phyloP scores from a whole-genome alignment of 2,329 filamentous ascomycete species.

The Torrubiellomyces zombiae region DNA sequence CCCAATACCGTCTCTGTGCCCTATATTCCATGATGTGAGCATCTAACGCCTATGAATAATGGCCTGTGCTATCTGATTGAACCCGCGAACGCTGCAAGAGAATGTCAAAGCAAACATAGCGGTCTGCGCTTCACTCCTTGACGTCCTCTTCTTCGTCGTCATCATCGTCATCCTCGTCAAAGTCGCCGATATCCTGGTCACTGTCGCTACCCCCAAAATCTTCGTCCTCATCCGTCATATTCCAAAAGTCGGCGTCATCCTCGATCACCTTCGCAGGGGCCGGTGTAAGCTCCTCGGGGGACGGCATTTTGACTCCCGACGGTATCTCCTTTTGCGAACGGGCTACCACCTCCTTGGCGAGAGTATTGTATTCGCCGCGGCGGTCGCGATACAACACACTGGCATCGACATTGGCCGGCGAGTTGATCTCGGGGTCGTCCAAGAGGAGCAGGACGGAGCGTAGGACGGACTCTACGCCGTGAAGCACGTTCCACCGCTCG shows the following conservation, averaged over 20 bases:
- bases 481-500: constrained; percentile 87
- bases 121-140: constrained; percentile 1
- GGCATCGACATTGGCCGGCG: constrained; percentile 88
- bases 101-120: too few relatives aligned
- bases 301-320: constrained; percentile 65
- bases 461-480: constrained; percentile 86
- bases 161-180: constrained; percentile 39
- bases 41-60: too few relatives aligned
- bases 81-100: too few relatives aligned
- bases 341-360: constrained; percentile 54
- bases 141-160: constrained; percentile 27
- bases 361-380: constrained; percentile 49
- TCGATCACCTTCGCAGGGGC: constrained; percentile 42
- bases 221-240: constrained; percentile 57
- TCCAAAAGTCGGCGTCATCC: constrained; percentile 72
- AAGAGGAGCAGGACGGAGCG: constrained; percentile 83
- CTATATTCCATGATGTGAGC: too few relatives aligned
- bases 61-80: too few relatives aligned
- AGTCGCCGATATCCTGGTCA: constrained; percentile 45
- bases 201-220: constrained; percentile 65
- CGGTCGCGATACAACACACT: constrained; percentile 69
- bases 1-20: too few relatives aligned
- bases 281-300: constrained; percentile 43
- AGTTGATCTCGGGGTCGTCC: constrained; percentile 85
- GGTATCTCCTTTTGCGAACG: constrained; percentile 68